Evolutionary conservation across 2,329 filamentous ascomycete genomes (phyloP).

Genomic region (Hirsutella rhossiliensis): DNA sequence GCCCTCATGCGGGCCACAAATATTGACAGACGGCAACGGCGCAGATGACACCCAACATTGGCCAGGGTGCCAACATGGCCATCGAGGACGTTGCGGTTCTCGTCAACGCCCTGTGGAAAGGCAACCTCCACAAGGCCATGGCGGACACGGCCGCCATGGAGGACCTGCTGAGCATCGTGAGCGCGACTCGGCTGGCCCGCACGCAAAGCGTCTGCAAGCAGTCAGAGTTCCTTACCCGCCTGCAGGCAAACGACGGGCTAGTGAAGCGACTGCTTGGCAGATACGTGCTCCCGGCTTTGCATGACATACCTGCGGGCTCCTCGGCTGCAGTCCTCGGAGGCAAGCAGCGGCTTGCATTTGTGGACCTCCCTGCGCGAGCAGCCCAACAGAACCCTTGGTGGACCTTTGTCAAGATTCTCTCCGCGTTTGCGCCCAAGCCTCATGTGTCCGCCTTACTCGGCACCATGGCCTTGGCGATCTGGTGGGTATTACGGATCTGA

Average conservation of each 20-base stretch:
- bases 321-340: slow-evolving; percentile 1
- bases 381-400: not conserved
- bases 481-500: not conserved
- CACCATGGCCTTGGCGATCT: not conserved
- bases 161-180: not conserved
- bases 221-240: slow-evolving; percentile 7
- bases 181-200: not conserved
- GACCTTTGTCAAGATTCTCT: not conserved
- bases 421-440: not conserved
- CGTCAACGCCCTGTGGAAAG: slow-evolving; percentile 4
- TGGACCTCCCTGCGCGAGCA: not conserved
- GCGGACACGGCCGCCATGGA: not conserved
- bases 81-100: slow-evolving; percentile 8
- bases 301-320: slow-evolving; percentile 6
- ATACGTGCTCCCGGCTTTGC: slow-evolving; percentile 4
- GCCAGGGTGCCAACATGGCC: slow-evolving; percentile 10
- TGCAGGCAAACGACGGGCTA: slow-evolving; percentile 5
- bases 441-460: not conserved
- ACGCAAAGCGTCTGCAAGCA: slow-evolving; percentile 3
- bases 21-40: not conserved
- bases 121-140: not conserved
- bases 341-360: not conserved
- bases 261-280: slow-evolving; percentile 3
- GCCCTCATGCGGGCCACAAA: not conserved
- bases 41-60: slow-evolving; percentile 8